These are phyloP conservation scores for Agrostemma githago DNA, from an alignment of 148 eudicot genomes.

Conservation along the genomic window DNA sequence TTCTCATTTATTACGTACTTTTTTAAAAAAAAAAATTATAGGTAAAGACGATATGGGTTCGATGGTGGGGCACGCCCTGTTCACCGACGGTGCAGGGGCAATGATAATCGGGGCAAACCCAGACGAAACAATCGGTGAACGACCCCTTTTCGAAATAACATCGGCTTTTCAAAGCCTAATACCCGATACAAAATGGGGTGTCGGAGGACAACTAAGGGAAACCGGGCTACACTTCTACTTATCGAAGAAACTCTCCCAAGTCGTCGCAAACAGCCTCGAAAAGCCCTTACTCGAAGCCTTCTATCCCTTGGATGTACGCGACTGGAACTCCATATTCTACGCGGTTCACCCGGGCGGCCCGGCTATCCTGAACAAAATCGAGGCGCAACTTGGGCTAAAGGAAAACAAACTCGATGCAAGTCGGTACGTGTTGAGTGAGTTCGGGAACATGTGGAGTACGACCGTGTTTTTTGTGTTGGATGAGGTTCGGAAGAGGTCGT, in stretches of 20 bases:
- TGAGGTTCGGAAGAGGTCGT: slow-evolving; percentile 15
- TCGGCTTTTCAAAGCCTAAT: not conserved
- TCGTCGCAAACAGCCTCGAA: slow-evolving; percentile 2
- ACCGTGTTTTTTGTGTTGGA: slow-evolving; percentile 11
- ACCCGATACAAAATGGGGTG: not conserved
- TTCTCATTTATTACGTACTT: no score
- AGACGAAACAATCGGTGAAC: not conserved
- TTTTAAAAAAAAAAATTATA: no score
- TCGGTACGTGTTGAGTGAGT: slow-evolving; percentile 2
- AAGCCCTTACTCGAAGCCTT: slow-evolving; percentile 9
- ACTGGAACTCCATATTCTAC: slow-evolving; percentile 17
- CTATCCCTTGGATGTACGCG: not conserved
- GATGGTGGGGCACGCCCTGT: not conserved
- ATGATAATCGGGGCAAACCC: slow-evolving; percentile 5
- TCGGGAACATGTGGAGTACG: not conserved
- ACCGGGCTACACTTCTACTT: not conserved
- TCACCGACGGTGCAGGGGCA: not conserved
- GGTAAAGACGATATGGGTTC: not conserved
- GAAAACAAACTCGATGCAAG: not conserved
- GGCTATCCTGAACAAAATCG: slow-evolving; percentile 13
- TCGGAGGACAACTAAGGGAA: not conserved
- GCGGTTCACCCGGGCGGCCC: slow-evolving; percentile 11
- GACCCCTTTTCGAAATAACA: not conserved
- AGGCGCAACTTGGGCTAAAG: slow-evolving; percentile 9
- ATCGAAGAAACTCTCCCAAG: not conserved